Evolutionary conservation across 805 yeast genomes (phyloP).

Genomic region (Hanseniaspora valbyensis): DNA sequence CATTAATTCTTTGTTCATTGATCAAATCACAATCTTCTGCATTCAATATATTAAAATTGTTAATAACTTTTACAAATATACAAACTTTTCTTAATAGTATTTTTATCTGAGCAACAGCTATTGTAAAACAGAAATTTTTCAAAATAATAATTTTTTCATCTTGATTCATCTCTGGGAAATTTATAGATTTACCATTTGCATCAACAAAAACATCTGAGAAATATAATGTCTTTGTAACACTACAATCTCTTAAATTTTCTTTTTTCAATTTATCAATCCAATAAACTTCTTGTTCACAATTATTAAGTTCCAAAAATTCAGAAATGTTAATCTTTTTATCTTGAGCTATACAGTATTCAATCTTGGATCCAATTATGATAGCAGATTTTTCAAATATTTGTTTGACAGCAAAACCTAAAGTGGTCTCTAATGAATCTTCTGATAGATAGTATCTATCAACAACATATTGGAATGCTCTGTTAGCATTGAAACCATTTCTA

Average conservation of each 20-base stretch:
- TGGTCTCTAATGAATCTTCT: constrained; percentile 17
- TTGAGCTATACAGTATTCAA: neutral
- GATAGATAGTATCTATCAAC: constrained; percentile 22
- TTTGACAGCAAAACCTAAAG: constrained; percentile 6
- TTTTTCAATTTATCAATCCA: neutral
- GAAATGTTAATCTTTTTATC: neutral
- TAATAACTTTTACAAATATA: constrained; percentile 28
- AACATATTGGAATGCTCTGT: constrained; percentile 25
- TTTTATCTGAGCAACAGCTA: constrained; percentile 21
- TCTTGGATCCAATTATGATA: constrained; percentile 6
- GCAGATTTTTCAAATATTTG: constrained; percentile 4
- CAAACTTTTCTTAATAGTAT: constrained; percentile 27
- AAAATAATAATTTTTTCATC: neutral
- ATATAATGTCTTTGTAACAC: neutral
- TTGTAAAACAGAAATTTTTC: constrained; percentile 17
- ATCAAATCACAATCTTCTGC: constrained; percentile 23
- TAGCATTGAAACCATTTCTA: constrained; percentile 12
- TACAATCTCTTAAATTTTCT: neutral
- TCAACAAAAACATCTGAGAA: neutral
- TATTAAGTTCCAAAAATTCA: neutral
- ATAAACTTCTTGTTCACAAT: neutral
- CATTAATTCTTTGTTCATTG: constrained; percentile 14
- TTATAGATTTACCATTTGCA: neutral
- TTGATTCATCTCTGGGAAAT: neutral
- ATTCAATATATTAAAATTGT: constrained; percentile 23